Conservation (phyloP, 768 basidiomycete genomes). For the Rubroboletus pulcherrimus region DNA sequence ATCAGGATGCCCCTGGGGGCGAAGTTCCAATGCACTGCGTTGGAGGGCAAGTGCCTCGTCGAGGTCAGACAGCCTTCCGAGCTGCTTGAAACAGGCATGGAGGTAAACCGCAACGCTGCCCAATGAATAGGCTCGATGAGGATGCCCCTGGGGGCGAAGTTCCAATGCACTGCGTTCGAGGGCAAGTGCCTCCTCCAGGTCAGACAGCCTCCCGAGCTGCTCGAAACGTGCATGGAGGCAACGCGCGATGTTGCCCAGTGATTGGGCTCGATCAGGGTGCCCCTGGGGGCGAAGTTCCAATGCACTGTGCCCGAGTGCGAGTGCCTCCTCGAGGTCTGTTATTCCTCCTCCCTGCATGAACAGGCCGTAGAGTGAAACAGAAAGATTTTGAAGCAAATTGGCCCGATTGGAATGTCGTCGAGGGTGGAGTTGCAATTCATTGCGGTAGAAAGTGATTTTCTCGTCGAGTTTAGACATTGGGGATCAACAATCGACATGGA, state of each 20-base stretch:
- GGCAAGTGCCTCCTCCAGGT: too few relatives aligned
- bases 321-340: not conserved
- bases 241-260: too few relatives aligned
- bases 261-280: not conserved
- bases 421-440: slow-evolving; percentile 12
- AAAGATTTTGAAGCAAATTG: not conserved
- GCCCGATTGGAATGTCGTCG: too few relatives aligned
- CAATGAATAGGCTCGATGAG: not conserved
- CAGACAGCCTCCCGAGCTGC: too few relatives aligned
- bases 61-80: not conserved
- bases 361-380: not conserved
- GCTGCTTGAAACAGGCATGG: not conserved
- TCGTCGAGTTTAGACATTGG: too few relatives aligned
- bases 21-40: not conserved
- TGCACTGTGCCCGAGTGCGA: not conserved
- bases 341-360: not conserved
- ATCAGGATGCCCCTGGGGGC: not conserved
- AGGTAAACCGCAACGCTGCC: not conserved
- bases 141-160: not conserved
- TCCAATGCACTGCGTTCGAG: too few relatives aligned
- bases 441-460: too few relatives aligned
- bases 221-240: too few relatives aligned
- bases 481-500: too few relatives aligned
- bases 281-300: not conserved
- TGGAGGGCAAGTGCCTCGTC: not conserved